Base-by-base conservation (phyloP, 108 stramenopile genomes). In the Cyclotella choctawhatcheeana region DNA sequence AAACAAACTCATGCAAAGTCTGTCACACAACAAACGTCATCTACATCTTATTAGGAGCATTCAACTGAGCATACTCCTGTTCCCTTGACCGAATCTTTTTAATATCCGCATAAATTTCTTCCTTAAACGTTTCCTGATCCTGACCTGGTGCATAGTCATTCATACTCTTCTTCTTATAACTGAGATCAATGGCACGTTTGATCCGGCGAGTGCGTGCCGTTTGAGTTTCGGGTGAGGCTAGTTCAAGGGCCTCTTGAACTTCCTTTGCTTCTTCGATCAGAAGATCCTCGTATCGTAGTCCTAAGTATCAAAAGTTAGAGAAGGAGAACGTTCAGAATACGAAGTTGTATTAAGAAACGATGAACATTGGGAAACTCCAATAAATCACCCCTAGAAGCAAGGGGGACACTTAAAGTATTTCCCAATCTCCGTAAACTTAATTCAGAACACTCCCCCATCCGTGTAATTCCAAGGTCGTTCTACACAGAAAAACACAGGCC, bases 121-220 rank as follows among this genome's bases (percentile, higher is more conserved):
- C 53, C 77, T 95, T 95, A 71, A 91, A 89, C 3, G 87, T 68
- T 59, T 85, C 87, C 68, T 83, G 50, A n/a, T 85, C 72, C 73
- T 89, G 75, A 72, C 87, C 72, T 2, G 90, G 89, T 7, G 90
- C 89, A 72, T 95, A 95, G 69, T 92, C 89, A 44, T 82, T 75
- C 53, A 91, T 77, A 56, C 86, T 84, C 90, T 95, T 95, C 77
- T 75, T 82, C 79, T 95, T 95, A 78, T 86, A 91, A 62, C 83
- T 82, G 40, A 95, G 82, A 67, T 95, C 94, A 60, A 91, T 88
- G 22, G 94, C 94, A 32, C 92, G 89, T 84, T 90, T 90, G 66
- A 95, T 77, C 48, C 94, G 88, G 67, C 94, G 92, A 13, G 88
- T 88, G 47, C 94, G 90, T 48, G 84, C 94, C 25, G 87, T 88